Percentiles rank a stretch among this genome's conserved stretches.
Conservation (phyloP, 768 basidiomycete species). For the Pholiota microspora region DNA sequence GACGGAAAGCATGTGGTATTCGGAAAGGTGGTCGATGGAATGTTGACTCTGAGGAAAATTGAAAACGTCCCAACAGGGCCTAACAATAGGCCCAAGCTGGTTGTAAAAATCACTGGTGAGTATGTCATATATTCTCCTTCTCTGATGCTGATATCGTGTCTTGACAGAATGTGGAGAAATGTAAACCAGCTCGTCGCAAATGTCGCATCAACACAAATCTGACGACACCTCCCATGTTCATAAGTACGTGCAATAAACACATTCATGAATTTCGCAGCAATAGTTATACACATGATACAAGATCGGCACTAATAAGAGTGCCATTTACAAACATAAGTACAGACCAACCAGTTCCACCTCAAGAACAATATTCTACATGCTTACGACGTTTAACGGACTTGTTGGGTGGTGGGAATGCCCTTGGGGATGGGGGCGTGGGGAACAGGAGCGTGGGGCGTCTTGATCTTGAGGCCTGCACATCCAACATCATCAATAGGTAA, state of each 20-base stretch:
- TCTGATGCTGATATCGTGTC: neutral
- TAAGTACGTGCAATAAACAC: conserved; percentile 1
- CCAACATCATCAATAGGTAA: neutral
- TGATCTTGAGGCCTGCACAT: conserved; percentile 55
- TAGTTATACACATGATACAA: conserved; percentile 2
- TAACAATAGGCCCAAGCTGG: conserved; percentile 87
- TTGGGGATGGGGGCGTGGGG: conserved; percentile 63
- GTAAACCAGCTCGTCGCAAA: conserved; percentile 28
- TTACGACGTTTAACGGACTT: conserved; percentile 33
- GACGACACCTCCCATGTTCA: neutral
- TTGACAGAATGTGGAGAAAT: conserved; percentile 57
- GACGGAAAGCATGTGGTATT: conserved; percentile 96
- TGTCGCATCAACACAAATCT: neutral
- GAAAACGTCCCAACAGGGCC: conserved; percentile 92
- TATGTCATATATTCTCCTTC: conserved; percentile 6
- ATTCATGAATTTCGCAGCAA: neutral
- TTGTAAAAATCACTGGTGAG: conserved; percentile 84
- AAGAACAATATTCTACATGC: neutral
- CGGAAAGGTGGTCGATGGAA: conserved; percentile 86
- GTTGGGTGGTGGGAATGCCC: conserved; percentile 50
- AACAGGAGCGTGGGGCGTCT: conserved; percentile 62
- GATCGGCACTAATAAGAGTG: neutral
- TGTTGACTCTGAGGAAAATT: conserved; percentile 94
- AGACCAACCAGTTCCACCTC: neutral
- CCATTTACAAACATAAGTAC: neutral